phyloP scores from a whole-genome alignment of 306 rosid genomes.

The Leucaena leucocephala region DNA sequence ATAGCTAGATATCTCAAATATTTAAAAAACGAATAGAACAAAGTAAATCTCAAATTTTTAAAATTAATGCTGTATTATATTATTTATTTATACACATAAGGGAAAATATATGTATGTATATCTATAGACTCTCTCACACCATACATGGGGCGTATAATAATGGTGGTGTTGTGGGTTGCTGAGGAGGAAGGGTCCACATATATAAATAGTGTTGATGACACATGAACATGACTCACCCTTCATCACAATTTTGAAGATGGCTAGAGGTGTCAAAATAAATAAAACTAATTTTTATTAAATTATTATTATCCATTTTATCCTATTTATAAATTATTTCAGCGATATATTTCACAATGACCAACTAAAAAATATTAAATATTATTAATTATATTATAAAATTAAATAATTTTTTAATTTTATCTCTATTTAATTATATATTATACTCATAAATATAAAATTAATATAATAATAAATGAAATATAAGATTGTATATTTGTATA shows the following conservation, averaged over 20 bases:
- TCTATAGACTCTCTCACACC: background rate
- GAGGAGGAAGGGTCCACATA: constrained; percentile 60
- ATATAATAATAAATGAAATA: no score
- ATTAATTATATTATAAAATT: no score
- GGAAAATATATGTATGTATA: background rate
- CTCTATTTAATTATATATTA: no score
- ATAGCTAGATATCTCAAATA: background rate
- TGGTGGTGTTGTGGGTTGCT: constrained; percentile 3
- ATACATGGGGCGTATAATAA: background rate
- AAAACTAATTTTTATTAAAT: background rate
- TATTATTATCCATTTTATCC: no score
- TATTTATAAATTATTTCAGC: no score
- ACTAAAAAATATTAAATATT: no score
- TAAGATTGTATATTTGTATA: no score
- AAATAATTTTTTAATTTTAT: no score
- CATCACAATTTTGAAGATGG: constrained; percentile 62
- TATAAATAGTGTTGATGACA: constrained; percentile 66
- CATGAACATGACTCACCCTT: constrained; percentile 40
- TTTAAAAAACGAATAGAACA: background rate
- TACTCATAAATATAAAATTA: no score
- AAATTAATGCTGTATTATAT: background rate
- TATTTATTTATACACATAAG: background rate
- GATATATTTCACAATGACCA: no score
- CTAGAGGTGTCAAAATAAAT: constrained; percentile 21
- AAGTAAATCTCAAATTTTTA: background rate